Percentiles rank a stretch among this genome's conserved stretches.
Conservation (phyloP, 176 grass and related monocot species). For the Thalia dealbata region DNA sequence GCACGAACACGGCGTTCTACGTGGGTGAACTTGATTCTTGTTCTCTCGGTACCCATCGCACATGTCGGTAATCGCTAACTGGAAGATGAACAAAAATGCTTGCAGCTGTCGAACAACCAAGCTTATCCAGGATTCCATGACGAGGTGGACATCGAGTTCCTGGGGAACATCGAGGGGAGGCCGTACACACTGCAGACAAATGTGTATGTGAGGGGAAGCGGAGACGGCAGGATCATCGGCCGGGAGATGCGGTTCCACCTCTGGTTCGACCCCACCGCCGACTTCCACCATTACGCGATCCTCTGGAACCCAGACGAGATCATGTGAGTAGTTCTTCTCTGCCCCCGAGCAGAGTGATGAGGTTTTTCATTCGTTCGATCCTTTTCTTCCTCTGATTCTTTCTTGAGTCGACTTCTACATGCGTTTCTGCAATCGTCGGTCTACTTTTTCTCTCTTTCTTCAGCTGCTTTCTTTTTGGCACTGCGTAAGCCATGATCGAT, state of each 20-base stretch:
- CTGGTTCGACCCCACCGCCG: slow-evolving; percentile 66
- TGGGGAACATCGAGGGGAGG: slow-evolving; percentile 60
- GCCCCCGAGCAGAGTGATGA: too few species aligned
- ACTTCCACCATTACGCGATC: slow-evolving; percentile 65
- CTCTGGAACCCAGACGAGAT: slow-evolving; percentile 74
- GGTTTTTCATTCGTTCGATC: too few species aligned
- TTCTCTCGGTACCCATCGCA: too few species aligned
- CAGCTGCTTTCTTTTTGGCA: too few species aligned
- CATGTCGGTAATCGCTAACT: too few species aligned
- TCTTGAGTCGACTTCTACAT: too few species aligned
- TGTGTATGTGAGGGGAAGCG: slow-evolving; percentile 73
- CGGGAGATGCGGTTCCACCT: slow-evolving; percentile 88
- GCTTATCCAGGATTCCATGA: slow-evolving; percentile 59
- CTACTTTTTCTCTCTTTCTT: too few species aligned
- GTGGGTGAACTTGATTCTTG: slow-evolving; percentile 10
- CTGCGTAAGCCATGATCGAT: too few species aligned
- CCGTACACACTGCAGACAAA: slow-evolving; percentile 86
- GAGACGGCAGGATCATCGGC: slow-evolving; percentile 52
- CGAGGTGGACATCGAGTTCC: slow-evolving; percentile 78
- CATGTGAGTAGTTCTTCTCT: slow-evolving; percentile 38
- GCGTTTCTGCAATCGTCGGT: too few species aligned
- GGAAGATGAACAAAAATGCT: too few species aligned
- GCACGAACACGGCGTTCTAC: slow-evolving; percentile 81
- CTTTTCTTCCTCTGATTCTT: too few species aligned
- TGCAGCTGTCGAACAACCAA: slow-evolving; percentile 61